Conservation (phyloP, 345 rosid species). For the Hypericum perforatum region DNA sequence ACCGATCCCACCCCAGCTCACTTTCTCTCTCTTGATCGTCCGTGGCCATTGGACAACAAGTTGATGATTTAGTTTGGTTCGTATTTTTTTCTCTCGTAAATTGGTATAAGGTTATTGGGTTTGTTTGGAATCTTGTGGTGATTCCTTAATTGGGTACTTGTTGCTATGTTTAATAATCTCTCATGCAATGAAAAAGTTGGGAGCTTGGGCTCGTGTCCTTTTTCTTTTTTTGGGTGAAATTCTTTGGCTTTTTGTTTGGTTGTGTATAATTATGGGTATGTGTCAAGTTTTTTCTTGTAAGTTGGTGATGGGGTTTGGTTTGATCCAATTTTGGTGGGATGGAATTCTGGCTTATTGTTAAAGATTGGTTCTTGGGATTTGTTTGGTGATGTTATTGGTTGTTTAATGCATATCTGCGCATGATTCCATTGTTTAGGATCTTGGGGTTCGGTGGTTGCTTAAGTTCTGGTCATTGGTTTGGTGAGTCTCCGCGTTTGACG, state of each 20-base stretch:
- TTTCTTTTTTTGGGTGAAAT: not conserved
- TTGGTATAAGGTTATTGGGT: too few species aligned
- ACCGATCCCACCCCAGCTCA: conserved; percentile 17
- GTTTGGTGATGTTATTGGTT: conserved; percentile 6
- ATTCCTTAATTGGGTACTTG: conserved; percentile 9
- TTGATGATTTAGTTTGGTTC: conserved; percentile 5
- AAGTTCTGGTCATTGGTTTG: not conserved
- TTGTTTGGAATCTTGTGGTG: conserved; percentile 13
- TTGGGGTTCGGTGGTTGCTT: too few species aligned
- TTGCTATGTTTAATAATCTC: not conserved
- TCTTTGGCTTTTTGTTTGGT: not conserved
- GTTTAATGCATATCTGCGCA: not conserved
- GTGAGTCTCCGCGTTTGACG: conserved; percentile 11
- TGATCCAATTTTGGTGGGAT: conserved; percentile 1
- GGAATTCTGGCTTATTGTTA: not conserved
- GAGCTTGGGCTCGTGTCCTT: not conserved
- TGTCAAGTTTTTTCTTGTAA: not conserved
- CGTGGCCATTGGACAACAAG: not conserved
- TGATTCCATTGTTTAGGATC: too few species aligned
- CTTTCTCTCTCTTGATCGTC: conserved; percentile 13
- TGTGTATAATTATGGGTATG: not conserved
- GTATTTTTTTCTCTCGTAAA: conserved; percentile 15
- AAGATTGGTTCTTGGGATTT: not conserved
- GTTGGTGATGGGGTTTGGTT: not conserved
- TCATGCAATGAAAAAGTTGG: not conserved